Conservation (phyloP, 78 protist genomes). For the Dictyostelium purpureum region DNA sequence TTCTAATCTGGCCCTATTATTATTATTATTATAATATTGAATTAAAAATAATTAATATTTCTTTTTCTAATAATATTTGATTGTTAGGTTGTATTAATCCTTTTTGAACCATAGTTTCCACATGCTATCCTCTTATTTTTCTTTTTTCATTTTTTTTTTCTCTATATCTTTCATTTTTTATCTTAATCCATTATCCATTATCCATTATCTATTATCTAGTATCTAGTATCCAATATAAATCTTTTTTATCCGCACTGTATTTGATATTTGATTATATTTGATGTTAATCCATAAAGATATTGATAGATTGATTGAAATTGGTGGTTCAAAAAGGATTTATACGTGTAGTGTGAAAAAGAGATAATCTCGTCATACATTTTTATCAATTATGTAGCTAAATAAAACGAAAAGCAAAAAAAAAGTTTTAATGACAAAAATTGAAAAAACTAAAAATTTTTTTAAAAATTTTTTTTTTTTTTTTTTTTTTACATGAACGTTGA, state of each 20-base stretch:
- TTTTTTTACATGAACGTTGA: no score
- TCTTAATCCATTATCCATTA: no score
- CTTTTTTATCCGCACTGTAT: background rate
- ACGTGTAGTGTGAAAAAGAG: no score
- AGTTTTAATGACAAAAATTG: background rate
- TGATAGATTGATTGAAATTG: background rate
- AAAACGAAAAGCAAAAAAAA: background rate
- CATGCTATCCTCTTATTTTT: background rate
- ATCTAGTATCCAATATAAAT: background rate
- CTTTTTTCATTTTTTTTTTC: background rate
- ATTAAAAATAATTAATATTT: no score
- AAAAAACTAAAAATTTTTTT: background rate
- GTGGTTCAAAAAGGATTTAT: background rate
- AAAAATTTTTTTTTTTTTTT: background rate
- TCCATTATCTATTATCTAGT: no score
- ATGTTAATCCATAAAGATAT: background rate
- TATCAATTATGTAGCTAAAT: no score
- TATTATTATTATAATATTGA: background rate
- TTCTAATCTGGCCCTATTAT: slow-evolving; percentile 26
- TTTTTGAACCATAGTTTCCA: background rate
- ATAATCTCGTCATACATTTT: no score
- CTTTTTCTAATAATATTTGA: background rate
- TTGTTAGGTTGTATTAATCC: background rate
- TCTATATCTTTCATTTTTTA: background rate
- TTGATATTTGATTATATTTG: background rate